Evolutionary conservation across 768 basidiomycete species (phyloP), one percentile per base, ranked within the genome.

Genomic region (Pisolithus sp.): DNA sequence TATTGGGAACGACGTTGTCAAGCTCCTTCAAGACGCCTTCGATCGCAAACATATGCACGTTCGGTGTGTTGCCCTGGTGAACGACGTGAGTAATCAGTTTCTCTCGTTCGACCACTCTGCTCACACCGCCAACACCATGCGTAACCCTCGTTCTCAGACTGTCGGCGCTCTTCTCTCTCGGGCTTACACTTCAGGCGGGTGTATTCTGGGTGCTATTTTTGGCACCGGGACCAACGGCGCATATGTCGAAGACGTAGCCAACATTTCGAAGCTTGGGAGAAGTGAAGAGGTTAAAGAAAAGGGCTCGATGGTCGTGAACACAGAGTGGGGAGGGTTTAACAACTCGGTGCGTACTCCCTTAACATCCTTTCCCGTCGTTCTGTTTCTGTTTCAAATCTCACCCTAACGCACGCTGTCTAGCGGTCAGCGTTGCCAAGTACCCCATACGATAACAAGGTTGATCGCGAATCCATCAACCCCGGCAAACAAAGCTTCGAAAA

Each of bases 171-270:
- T 97, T 42, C 75, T 99, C 26, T 94, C 94, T 10, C 81, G 92
- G 43, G 89, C 93, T 8, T 99, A 99, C 65, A 89, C 88, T n/a
- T 80, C 83, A 4, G 96, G 96, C 18, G 89, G 89, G 6, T 95
- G 91, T 61, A 73, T 93, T 15, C 79, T 94, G 31, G 89, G 86
- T 44, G 86, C 86, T 50, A 98, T 98, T 61, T 98, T 98, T 65
- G 96, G 96, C 23, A 99, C 96, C 0, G 96, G 96, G 17, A 98
- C 96, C 5, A 99, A 99, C 63, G 96, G 96, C 28, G 96, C 96
- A 10, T 99, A 96, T 69, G 81, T 99, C 46, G 95, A 98, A 67
- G 78, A 88, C 58, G 73, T 93, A 28, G 76, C 80, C 47, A 93
- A 91, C 47, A 84, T 98, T 63, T 82, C 76, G 38, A 98, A 98